Percentiles rank a stretch among this genome's conserved stretches.
phyloP scores from a whole-genome alignment of 441 rosid genomes.

The Croton laevigatus region DNA sequence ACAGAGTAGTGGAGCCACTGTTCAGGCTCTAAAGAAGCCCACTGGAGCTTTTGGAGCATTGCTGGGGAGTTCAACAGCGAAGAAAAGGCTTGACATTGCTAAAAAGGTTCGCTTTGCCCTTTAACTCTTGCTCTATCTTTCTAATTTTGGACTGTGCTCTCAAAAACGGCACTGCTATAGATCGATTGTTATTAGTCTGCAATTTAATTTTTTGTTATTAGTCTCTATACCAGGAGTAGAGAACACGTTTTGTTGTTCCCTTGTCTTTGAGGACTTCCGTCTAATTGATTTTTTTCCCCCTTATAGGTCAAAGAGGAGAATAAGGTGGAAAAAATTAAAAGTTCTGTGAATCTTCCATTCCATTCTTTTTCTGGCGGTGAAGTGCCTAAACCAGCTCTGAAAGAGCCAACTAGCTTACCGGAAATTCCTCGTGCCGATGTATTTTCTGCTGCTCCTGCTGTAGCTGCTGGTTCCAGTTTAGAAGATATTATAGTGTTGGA shows the following conservation, averaged over 20 bases:
- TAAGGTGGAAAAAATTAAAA: constrained; percentile 62
- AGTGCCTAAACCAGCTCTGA: constrained; percentile 22
- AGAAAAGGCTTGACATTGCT: constrained; percentile 42
- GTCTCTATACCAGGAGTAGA: not conserved
- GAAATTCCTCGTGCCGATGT: constrained; percentile 23
- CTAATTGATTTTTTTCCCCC: not conserved
- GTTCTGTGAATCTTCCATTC: constrained; percentile 69
- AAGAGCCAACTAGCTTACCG: constrained; percentile 27
- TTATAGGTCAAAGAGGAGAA: constrained; percentile 50
- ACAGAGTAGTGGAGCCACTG: constrained; percentile 52
- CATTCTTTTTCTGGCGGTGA: constrained; percentile 49
- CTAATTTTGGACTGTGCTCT: not conserved
- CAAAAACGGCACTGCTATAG: too few species aligned
- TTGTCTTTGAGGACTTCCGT: not conserved
- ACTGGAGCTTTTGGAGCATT: constrained; percentile 56
- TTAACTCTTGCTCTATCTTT: not conserved
- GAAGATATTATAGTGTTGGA: constrained; percentile 51
- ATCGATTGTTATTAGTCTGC: not conserved
- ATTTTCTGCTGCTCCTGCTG: constrained; percentile 23
- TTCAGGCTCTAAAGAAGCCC: constrained; percentile 57
- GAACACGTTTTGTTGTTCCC: not conserved
- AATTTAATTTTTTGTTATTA: not conserved
- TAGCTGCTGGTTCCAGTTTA: constrained; percentile 23
- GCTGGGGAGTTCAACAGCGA: constrained; percentile 41
- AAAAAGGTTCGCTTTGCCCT: constrained; percentile 40